These are phyloP conservation scores for Helotiales sp. DNA, from an alignment of 2,329 filamentous ascomycete genomes.

Conservation along the genomic window DNA sequence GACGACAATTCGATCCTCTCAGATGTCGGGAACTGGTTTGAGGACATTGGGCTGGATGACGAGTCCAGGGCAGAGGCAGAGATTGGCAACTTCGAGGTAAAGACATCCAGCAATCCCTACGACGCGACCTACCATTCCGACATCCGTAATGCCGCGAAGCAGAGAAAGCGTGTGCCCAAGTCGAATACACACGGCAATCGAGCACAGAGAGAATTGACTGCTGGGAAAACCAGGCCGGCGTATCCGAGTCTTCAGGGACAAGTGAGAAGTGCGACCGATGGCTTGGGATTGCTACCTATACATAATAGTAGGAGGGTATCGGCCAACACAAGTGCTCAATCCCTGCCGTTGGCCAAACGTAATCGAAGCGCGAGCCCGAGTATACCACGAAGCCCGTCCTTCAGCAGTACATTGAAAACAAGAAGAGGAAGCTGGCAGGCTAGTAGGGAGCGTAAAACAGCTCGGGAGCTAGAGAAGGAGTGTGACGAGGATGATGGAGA, in stretches of 20 bases:
- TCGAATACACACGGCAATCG: constrained; percentile 24
- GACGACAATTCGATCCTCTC: constrained; percentile 70
- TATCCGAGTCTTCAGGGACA: constrained; percentile 31
- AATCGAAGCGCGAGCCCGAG: constrained; percentile 34
- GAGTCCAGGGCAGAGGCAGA: constrained; percentile 44
- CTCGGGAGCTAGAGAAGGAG: constrained; percentile 71
- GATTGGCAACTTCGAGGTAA: constrained; percentile 32
- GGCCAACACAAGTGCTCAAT: constrained; percentile 26
- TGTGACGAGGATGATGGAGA: constrained; percentile 76
- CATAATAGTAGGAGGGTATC: constrained; percentile 26
- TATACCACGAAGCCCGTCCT: constrained; percentile 18
- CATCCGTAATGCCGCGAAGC: constrained; percentile 25
- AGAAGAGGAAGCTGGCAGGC: constrained; percentile 65
- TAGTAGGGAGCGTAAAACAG: constrained; percentile 62
- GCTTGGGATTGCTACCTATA: constrained; percentile 32
- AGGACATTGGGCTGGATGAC: constrained; percentile 87
- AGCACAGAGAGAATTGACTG: constrained; percentile 33
- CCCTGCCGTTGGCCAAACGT: constrained; percentile 27
- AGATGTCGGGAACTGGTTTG: constrained; percentile 80
- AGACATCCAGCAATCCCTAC: constrained; percentile 30
- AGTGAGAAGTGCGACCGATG: constrained; percentile 29
- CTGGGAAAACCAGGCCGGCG: constrained; percentile 20
- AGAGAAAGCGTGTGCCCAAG: constrained; percentile 28
- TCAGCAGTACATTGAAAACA: constrained; percentile 22
- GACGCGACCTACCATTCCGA: constrained; percentile 28